These are phyloP conservation scores for Hypsizygus marmoreus DNA, from an alignment of 768 basidiomycete species.

Conservation along the genomic window DNA sequence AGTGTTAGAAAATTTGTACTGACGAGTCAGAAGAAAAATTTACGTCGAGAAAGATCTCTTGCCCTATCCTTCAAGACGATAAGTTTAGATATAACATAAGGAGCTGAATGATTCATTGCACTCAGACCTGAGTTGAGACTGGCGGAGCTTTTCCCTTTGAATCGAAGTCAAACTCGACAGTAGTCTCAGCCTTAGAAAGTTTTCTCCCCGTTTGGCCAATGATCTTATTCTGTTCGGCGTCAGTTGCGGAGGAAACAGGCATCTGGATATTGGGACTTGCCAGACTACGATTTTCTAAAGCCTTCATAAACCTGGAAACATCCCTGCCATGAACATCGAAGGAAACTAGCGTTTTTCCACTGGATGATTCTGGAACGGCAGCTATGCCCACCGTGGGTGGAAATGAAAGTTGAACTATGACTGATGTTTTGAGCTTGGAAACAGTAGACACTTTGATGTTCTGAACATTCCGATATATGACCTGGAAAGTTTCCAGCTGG, in stretches of 20 bases:
- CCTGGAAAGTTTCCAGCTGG: constrained; percentile 51
- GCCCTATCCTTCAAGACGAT: constrained; percentile 22
- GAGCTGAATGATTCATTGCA: not conserved
- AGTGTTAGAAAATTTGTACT: not conserved
- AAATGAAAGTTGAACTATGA: constrained; percentile 32
- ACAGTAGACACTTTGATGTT: constrained; percentile 23
- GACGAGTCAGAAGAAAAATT: not conserved
- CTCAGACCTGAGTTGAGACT: constrained; percentile 22
- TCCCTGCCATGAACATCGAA: constrained; percentile 40
- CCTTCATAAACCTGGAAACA: constrained; percentile 39
- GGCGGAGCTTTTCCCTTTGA: constrained; percentile 6
- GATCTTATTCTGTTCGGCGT: constrained; percentile 7
- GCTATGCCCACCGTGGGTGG: constrained; percentile 42
- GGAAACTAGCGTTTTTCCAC: constrained; percentile 26
- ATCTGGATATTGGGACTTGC: constrained; percentile 30
- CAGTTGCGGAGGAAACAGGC: constrained; percentile 2
- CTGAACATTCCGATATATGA: constrained; percentile 39
- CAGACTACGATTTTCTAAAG: constrained; percentile 46
- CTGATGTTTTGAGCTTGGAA: constrained; percentile 24
- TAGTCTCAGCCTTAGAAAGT: constrained; percentile 24
- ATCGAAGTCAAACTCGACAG: constrained; percentile 21
- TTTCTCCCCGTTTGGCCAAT: constrained; percentile 17
- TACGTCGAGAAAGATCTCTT: constrained; percentile 25
- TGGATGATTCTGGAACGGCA: constrained; percentile 18
- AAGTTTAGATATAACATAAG: not conserved